Evolutionary conservation across 176 grass and related monocot species (phyloP).

Genomic region (Eleusine indica): DNA sequence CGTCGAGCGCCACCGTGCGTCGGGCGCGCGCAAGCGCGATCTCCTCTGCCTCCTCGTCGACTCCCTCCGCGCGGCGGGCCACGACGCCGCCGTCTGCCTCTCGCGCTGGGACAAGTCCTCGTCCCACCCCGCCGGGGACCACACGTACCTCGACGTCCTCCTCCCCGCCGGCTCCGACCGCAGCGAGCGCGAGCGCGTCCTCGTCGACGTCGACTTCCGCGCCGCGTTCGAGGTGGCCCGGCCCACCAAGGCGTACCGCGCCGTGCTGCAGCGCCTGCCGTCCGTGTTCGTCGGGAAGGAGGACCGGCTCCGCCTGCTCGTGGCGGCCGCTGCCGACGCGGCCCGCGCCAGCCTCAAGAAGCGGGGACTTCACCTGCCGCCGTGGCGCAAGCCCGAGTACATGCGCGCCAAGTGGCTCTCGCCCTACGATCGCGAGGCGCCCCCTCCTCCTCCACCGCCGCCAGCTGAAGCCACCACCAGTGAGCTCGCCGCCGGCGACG

Average conservation of each 20-base stretch:
- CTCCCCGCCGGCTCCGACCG: slow-evolving; percentile 40
- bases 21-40: slow-evolving; percentile 54
- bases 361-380: slow-evolving; percentile 74
- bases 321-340: slow-evolving; percentile 61
- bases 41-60: slow-evolving; percentile 52
- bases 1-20: slow-evolving; percentile 57
- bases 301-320: slow-evolving; percentile 72
- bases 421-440: slow-evolving; percentile 51
- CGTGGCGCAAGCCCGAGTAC: slow-evolving; percentile 91
- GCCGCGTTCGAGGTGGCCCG: slow-evolving; percentile 82
- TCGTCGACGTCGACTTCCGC: slow-evolving; percentile 85
- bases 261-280: slow-evolving; percentile 67
- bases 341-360: slow-evolving; percentile 76
- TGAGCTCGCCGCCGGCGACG: slow-evolving; percentile 63
- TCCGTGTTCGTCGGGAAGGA: slow-evolving; percentile 71
- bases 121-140: slow-evolving; percentile 68
- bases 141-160: slow-evolving; percentile 81
- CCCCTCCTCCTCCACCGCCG: neutral
- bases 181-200: slow-evolving; percentile 58
- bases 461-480: slow-evolving; percentile 30
- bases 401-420: slow-evolving; percentile 97
- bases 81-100: slow-evolving; percentile 67
- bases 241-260: slow-evolving; percentile 71
- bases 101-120: slow-evolving; percentile 83
- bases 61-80: slow-evolving; percentile 62